Evolutionary conservation across 2,329 filamentous ascomycete genomes (phyloP), one percentile per base, ranked within the genome.

Genomic region (Salinomyces thailandicus): DNA sequence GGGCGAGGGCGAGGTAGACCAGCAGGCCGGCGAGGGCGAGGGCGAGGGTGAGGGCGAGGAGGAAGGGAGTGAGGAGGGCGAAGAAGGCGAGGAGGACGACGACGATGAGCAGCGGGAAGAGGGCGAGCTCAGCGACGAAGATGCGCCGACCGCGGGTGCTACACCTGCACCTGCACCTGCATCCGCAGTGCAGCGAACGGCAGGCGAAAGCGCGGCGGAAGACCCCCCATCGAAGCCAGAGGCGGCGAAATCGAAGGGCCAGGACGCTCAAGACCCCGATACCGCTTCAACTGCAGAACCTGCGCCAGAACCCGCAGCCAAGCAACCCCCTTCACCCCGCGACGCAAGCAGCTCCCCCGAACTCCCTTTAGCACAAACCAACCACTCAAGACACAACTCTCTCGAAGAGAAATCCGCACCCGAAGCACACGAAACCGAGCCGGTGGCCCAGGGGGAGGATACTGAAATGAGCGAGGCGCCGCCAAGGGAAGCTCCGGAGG

Each of bases 51-150:
- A 65, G 9, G 65, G 62, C 13, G 62, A 55, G 7, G 65, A 65
- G 4, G 61, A 66, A 2, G 68, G 65, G 5, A 64, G 62, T 3
- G 67, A 68, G 18, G 70, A 71, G 30, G 69, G 64, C n/a, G 68
- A 69, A 22, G 64, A 62, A 2, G 64, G 62, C 8, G 63, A 61
- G 14, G 61, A 58, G 2, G 62, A 55, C 8, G 62, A 63, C 18
- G 62, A 68, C 13, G 65, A 66, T n/a, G 64, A 67, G 11, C 59
- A 64, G 33, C 44, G 51, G 22, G 57, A 59, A 30, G 58, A 58
- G 11, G 57, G 54, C 18, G 54, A 60, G 37, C 43, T 54, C 3
- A 48, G 48, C 7, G 56, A 56, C 19, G 54, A 56, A 7, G 51
- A 51, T 34, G 50, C 43, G 18, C 45, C 44, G 12, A 48, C 47